These are phyloP conservation scores for Fusarium oxysporum DNA, from an alignment of 2,329 filamentous ascomycete genomes.

Conservation along the genomic window DNA sequence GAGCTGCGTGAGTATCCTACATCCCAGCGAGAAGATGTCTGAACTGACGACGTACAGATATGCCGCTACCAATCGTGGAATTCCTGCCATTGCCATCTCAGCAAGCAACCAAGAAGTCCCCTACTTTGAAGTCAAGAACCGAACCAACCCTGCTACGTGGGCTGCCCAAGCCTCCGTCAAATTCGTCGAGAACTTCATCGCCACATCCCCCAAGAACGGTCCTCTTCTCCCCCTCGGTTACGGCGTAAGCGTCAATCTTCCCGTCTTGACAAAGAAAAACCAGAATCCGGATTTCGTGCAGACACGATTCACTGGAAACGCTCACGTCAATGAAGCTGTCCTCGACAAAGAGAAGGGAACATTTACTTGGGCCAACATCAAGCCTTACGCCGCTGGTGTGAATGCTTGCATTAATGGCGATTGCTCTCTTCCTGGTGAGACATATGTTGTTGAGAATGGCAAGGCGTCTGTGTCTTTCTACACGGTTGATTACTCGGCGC, in stretches of 20 bases:
- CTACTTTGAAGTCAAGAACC: conserved; percentile 53
- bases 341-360: conserved; percentile 56
- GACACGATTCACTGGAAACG: conserved; percentile 62
- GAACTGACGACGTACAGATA: conserved; percentile 49
- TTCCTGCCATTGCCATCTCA: conserved; percentile 63
- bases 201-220: conserved; percentile 47
- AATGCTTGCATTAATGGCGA: conserved; percentile 65
- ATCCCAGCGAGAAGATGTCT: fast-evolving
- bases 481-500: conserved; percentile 63
- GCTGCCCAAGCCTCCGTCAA: conserved; percentile 56
- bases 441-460: conserved; percentile 57
- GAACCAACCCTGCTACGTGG: conserved; percentile 59
- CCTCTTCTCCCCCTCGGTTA: conserved; percentile 61
- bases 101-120: conserved; percentile 56
- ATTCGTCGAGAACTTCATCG: conserved; percentile 58
- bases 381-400: conserved; percentile 53
- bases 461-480: conserved; percentile 59
- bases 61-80: conserved; percentile 59
- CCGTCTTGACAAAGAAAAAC: conserved; percentile 55
- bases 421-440: conserved; percentile 63
- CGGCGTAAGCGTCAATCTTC: conserved; percentile 64
- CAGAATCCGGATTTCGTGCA: conserved; percentile 58
- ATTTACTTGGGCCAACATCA: conserved; percentile 56
- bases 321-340: conserved; percentile 58
- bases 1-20: conserved; percentile 51